Evolutionary conservation across 345 rosid genomes (phyloP).

Genomic region (Salix dunnii): DNA sequence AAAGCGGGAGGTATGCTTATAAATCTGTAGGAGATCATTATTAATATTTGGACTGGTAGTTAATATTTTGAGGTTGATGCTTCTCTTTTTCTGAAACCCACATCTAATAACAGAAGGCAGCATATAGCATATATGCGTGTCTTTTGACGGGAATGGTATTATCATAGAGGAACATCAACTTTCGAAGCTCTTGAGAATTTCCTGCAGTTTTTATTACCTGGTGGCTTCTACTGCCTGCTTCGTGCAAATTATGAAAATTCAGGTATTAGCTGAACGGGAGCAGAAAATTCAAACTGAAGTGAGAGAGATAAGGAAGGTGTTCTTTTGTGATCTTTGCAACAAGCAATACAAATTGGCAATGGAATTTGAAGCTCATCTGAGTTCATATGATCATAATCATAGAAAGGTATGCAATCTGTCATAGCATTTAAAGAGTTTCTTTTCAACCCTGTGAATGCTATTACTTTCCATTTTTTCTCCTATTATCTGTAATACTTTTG

Average conservation of each 20-base stretch:
- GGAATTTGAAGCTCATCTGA: conserved; percentile 93
- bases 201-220: conserved; percentile 99
- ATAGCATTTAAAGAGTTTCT: not conserved
- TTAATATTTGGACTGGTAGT: conserved; percentile 18
- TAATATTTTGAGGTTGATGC: conserved; percentile 51
- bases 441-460: not conserved
- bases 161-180: conserved; percentile 73
- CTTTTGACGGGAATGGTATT: conserved; percentile 72
- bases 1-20: conserved; percentile 91
- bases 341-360: conserved; percentile 93
- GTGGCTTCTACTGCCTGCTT: conserved; percentile 99
- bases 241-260: conserved; percentile 99
- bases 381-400: conserved; percentile 98
- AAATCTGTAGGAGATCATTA: conserved; percentile 21
- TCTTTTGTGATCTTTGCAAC: conserved; percentile 92
- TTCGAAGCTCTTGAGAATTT: conserved; percentile 78
- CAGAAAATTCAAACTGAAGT: conserved; percentile 96
- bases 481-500: not conserved
- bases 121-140: conserved; percentile 67
- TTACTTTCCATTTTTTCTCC: not conserved
- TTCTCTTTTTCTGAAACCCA: conserved; percentile 54
- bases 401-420: conserved; percentile 60
- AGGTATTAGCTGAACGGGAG: conserved; percentile 99
- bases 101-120: conserved; percentile 69
- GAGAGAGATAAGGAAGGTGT: conserved; percentile 85